Percentiles rank a stretch among this genome's conserved stretches.
phyloP scores from a whole-genome alignment of 2,329 filamentous ascomycete genomes.

The Pyricularia sp. region DNA sequence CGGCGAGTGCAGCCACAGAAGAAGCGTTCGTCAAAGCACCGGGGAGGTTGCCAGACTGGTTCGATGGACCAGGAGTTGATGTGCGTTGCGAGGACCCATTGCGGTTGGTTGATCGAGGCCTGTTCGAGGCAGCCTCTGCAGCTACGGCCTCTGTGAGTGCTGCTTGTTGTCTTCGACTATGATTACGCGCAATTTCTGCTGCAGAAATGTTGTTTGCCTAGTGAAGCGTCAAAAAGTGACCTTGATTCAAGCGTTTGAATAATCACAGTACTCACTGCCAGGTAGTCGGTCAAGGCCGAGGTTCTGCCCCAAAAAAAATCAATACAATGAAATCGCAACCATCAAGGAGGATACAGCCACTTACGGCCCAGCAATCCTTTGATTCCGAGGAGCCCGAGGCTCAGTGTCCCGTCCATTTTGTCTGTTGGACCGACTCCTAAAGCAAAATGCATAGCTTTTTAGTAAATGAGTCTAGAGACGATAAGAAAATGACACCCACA shows the following conservation, averaged over 20 bases:
- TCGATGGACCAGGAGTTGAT: constrained; percentile 2
- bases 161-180: constrained; percentile 17
- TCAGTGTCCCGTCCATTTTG: background rate
- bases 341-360: constrained; percentile 8
- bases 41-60: background rate
- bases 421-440: background rate
- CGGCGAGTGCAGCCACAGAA: constrained; percentile 10
- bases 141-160: background rate
- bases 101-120: background rate
- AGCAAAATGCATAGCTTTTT: background rate
- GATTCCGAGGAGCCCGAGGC: background rate
- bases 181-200: constrained; percentile 33
- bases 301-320: constrained; percentile 19
- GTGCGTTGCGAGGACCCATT: constrained; percentile 10
- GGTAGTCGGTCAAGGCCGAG: constrained; percentile 44
- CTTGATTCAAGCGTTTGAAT: background rate
- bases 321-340: background rate
- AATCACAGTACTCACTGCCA: constrained; percentile 28
- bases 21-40: constrained; percentile 2
- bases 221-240: background rate
- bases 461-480: background rate
- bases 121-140: background rate
- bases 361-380: constrained; percentile 20
- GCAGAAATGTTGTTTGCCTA: constrained; percentile 66
- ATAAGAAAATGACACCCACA: background rate